Evolutionary conservation across 1,284 basidiomycete genomes (phyloP).

Genomic region (Laetiporus sulphureus): DNA sequence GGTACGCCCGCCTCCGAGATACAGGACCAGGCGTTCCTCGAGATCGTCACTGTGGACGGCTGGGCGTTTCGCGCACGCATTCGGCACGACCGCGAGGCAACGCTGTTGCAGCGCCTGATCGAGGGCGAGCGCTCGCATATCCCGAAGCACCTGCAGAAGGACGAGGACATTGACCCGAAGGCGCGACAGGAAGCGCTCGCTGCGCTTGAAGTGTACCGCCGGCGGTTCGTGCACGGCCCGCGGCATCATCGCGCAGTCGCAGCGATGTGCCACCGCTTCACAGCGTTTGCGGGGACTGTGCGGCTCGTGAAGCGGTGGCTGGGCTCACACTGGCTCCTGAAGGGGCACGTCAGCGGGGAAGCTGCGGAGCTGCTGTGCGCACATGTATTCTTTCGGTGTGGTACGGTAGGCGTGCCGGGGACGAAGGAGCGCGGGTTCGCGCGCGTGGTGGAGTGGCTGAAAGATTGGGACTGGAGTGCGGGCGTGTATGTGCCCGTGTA

Average conservation of each 20-base stretch:
- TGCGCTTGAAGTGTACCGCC: slow-evolving; percentile 60
- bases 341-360: slow-evolving; percentile 66
- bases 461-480: slow-evolving; percentile 80
- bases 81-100: slow-evolving; percentile 84
- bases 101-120: slow-evolving; percentile 70
- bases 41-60: slow-evolving; percentile 77
- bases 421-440: slow-evolving; percentile 83
- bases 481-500: slow-evolving; percentile 59
- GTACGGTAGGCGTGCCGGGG: slow-evolving; percentile 39
- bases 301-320: slow-evolving; percentile 93
- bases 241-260: slow-evolving; percentile 83
- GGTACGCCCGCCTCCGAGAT: slow-evolving; percentile 45
- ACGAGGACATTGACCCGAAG: slow-evolving; percentile 31
- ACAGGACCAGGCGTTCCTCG: slow-evolving; percentile 68
- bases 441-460: slow-evolving; percentile 67
- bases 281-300: slow-evolving; percentile 80
- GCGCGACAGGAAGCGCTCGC: slow-evolving; percentile 52
- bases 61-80: slow-evolving; percentile 85
- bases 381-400: slow-evolving; percentile 43
- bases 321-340: slow-evolving; percentile 81
- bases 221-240: slow-evolving; percentile 74
- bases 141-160: slow-evolving; percentile 32
- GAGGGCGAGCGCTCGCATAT: slow-evolving; percentile 34
- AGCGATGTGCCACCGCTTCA: slow-evolving; percentile 73
- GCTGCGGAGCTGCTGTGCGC: slow-evolving; percentile 84